phyloP scores from a whole-genome alignment of 305 asterid species.

The Fraxinus velutina region DNA sequence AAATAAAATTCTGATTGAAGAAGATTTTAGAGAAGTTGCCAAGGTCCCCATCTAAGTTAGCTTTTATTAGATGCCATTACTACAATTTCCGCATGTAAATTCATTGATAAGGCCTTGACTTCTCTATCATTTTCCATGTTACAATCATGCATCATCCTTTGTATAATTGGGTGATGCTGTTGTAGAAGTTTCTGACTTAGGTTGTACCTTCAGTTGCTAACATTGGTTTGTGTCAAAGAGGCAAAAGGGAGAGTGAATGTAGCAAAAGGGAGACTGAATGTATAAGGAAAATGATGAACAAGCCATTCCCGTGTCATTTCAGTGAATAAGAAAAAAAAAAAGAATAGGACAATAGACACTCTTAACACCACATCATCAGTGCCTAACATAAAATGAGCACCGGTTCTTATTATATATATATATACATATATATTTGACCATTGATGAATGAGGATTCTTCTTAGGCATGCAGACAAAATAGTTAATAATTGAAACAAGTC shows the following conservation, averaged over 20 bases:
- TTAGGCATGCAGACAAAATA: background rate
- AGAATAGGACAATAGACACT: background rate
- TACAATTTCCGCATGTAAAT: background rate
- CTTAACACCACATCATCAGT: background rate
- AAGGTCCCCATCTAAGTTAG: background rate
- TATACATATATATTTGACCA: background rate
- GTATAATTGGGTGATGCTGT: background rate
- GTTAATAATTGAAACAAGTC: background rate
- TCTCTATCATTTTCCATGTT: background rate
- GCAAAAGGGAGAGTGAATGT: background rate
- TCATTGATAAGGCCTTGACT: background rate
- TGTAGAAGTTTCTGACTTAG: background rate
- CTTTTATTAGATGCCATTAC: background rate
- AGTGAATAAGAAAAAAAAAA: background rate
- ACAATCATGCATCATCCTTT: background rate
- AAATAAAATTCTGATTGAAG: background rate
- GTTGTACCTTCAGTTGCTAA: background rate
- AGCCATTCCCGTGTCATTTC: background rate
- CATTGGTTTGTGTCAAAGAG: background rate
- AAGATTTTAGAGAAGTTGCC: background rate
- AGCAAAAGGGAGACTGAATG: background rate
- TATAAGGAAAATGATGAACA: background rate
- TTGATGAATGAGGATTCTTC: background rate
- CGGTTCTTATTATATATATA: background rate
- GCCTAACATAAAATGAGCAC: background rate